Conservation (phyloP, 1,284 basidiomycete genomes). For the Sporisorium scitamineum region DNA sequence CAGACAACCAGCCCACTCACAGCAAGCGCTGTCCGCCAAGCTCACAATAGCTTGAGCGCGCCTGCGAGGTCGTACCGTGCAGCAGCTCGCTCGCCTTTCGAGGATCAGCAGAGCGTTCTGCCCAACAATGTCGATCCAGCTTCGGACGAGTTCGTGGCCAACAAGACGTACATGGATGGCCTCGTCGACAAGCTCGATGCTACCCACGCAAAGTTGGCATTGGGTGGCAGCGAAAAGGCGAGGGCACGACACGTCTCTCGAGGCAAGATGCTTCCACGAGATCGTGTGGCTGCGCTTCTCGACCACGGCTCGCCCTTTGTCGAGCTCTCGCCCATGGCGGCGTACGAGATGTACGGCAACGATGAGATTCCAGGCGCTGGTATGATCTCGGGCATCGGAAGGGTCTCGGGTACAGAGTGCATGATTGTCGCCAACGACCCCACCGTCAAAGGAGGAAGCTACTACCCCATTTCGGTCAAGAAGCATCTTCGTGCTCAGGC, state of each 20-base stretch:
- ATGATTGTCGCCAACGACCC: constrained; percentile 93
- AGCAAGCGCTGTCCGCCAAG: constrained; percentile 16
- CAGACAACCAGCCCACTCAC: constrained; percentile 8
- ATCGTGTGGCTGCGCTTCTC: constrained; percentile 78
- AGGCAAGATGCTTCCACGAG: constrained; percentile 87
- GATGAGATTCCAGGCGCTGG: constrained; percentile 87
- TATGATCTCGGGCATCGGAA: constrained; percentile 87
- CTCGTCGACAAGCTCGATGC: constrained; percentile 57
- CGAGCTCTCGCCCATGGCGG: constrained; percentile 86
- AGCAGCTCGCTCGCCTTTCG: constrained; percentile 35
- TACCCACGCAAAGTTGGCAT: constrained; percentile 54
- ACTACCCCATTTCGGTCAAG: constrained; percentile 91
- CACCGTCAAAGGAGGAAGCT: constrained; percentile 60
- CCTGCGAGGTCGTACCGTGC: constrained; percentile 26
- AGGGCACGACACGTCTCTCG: constrained; percentile 81
- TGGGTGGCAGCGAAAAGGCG: constrained; percentile 75
- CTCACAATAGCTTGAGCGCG: background rate
- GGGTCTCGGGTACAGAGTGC: constrained; percentile 83
- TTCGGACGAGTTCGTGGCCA: constrained; percentile 53
- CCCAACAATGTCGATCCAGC: constrained; percentile 55
- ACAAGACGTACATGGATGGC: constrained; percentile 55
- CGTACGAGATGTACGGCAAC: constrained; percentile 84
- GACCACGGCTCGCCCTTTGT: constrained; percentile 91
- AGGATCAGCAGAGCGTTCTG: constrained; percentile 51
- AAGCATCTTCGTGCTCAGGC: constrained; percentile 95